Base-by-base conservation (phyloP, 768 basidiomycete genomes). In the Leucocoprinus birnbaumii region DNA sequence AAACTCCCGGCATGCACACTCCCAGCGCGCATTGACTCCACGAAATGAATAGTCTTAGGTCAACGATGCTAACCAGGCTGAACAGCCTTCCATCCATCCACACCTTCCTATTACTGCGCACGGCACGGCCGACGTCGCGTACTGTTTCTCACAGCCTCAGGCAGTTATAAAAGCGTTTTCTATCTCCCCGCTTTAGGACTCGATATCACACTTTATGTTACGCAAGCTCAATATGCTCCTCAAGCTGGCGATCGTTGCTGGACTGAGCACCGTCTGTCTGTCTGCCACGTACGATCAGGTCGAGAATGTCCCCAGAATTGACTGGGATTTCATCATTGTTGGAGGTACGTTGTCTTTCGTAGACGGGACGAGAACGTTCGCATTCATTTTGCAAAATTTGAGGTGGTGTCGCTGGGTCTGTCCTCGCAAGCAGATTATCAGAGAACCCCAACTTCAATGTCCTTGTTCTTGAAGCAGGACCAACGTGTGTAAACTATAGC, bases 381-480 rank as follows among this genome's bases (percentile, higher is more conserved):
- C 31, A 31, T 5, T 31, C 31, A 31, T 11, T 31, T 31, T 31
- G 31, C 19, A 11, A 44, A 9, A 14, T 26, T 35, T 40, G 27
- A 66, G 65, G 61, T 31, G 65, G 65, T 21, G 63, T 62, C 0
- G 66, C 66, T 26, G 68, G 69, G 16, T 59, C 55, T 14, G 67
- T 67, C 5, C 18, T 58, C 21, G 67, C 69, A 8, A 69, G 63
- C 50, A 59, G 68, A 3, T 53, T 71, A 24, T 61, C 69, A 22
- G 54, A 55, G 42, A 48, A 42, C 13, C 19, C 46, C n/a, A 16
- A 49, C 1, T 49, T 55, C 21, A 41, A 49, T 10, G 68, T 71
- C 3, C 57, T 71, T 2, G 58, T 71, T 6, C 47, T 71, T 4
- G 69, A 70, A 64, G 66, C 66, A 6, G 68, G 68, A 2, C 51